Evolutionary conservation across 768 basidiomycete genomes (phyloP), one percentile per base, ranked within the genome.

Genomic region (Daedalea quercina): DNA sequence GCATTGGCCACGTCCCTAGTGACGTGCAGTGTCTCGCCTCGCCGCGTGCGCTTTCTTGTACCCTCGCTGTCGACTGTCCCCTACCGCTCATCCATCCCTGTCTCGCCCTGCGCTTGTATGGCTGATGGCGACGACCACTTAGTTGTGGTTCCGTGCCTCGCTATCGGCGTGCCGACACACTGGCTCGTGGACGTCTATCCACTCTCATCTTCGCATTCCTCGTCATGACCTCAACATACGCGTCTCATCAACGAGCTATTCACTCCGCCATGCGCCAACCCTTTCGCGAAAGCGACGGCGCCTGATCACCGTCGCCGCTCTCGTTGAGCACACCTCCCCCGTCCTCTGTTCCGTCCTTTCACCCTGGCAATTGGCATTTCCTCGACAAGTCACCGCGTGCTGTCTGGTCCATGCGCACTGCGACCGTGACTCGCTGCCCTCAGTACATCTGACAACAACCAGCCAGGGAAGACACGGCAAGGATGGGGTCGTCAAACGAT

Each of bases 81-180:
- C 54, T 51, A 54, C 44, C 51, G 52, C 57, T 58, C 52, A 49
- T 49, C 53, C 49, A 37, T 53, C 61, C 54, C 54, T 64, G 63
- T 71, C 79, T 69, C 65, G 73, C 78, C 82, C 67, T 59, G 59
- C 65, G 59, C 60, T 57, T 55, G 56, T 53, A 47, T 56, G 55
- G 59, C 57, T 67, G 80, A 80, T 77, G 75, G 78, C 77, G 83
- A 84, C 83, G 84, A 86, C 83, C 85, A 79, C 85, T 87, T 88
- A 53, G 67, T 62, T 87, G 87, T 78, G 85, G 85, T 85, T 81
- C 74, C 81, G 84, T 82, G 77, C 77, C 78, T 84, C 82, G 81
- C 75, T 56, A 57, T 51, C 53, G 56, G 75, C 76, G 72, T 73
- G 83, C 85, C 85, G 70, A 89, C 65, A 87, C 87, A 84, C 74